phyloP scores from a whole-genome alignment of 2,329 filamentous ascomycete genomes.

The Ophiosphaerella herpotricha region DNA sequence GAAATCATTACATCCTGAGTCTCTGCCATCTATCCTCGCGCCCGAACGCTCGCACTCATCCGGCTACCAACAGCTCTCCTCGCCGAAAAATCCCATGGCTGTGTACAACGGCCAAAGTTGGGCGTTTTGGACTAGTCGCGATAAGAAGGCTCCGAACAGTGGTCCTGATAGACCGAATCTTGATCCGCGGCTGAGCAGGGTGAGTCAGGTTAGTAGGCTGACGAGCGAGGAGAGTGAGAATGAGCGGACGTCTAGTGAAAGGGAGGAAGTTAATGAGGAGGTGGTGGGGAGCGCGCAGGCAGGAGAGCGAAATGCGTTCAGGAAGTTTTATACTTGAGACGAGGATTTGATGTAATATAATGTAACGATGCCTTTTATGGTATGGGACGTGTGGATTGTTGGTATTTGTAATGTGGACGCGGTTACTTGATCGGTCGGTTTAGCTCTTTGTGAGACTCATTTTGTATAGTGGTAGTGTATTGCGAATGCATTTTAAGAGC shows the following conservation, averaged over 20 bases:
- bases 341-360: too few species aligned
- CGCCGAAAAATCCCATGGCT: conserved; percentile 50
- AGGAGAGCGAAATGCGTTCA: conserved; percentile 27
- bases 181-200: conserved; percentile 50
- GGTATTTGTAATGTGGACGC: too few species aligned
- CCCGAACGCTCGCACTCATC: conserved; percentile 8
- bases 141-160: conserved; percentile 2
- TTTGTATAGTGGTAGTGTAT: too few species aligned
- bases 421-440: too few species aligned
- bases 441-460: too few species aligned
- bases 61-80: neutral
- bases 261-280: conserved; percentile 47
- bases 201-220: conserved; percentile 65
- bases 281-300: conserved; percentile 65
- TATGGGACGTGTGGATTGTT: too few species aligned
- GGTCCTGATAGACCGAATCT: conserved; percentile 33
- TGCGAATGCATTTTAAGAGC: too few species aligned
- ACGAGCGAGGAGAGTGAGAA: conserved; percentile 23
- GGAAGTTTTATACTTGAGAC: neutral
- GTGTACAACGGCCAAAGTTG: conserved; percentile 57
- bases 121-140: conserved; percentile 56
- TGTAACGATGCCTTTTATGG: too few species aligned
- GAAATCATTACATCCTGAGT: conserved; percentile 15
- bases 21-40: conserved; percentile 1
- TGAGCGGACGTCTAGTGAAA: neutral